These are phyloP conservation scores for Saccharomycopsis schoenii DNA, from an alignment of 805 yeast species.

Conservation along the genomic window DNA sequence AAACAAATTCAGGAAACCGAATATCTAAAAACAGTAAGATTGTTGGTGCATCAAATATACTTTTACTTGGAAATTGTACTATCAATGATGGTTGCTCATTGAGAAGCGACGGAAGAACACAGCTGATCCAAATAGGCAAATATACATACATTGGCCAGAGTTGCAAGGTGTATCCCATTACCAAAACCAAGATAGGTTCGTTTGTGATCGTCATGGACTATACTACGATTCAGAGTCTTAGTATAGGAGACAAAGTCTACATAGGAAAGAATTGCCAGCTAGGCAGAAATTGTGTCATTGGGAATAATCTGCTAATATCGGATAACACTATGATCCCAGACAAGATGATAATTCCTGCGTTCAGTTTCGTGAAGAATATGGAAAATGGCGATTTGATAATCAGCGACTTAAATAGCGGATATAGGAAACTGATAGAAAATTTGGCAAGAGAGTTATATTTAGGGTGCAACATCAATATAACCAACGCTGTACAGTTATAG, in stretches of 20 bases:
- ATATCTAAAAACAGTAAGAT: slow-evolving; percentile 32
- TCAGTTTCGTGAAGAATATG: slow-evolving; percentile 28
- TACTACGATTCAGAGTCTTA: slow-evolving; percentile 27
- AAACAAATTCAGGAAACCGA: slow-evolving; percentile 37
- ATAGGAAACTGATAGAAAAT: slow-evolving; percentile 16
- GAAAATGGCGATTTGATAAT: slow-evolving; percentile 10
- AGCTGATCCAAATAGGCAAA: slow-evolving; percentile 24
- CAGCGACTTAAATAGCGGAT: slow-evolving; percentile 20
- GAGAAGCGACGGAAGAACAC: slow-evolving; percentile 34
- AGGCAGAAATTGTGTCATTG: slow-evolving; percentile 29
- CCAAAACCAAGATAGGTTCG: slow-evolving; percentile 33
- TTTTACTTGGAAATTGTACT: slow-evolving; percentile 30
- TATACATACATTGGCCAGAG: neutral
- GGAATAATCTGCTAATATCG: slow-evolving; percentile 40
- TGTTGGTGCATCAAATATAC: slow-evolving; percentile 30
- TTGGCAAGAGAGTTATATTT: slow-evolving; percentile 18
- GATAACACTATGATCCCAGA: slow-evolving; percentile 32
- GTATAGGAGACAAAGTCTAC: slow-evolving; percentile 37
- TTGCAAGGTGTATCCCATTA: slow-evolving; percentile 13
- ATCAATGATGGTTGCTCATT: slow-evolving; percentile 13
- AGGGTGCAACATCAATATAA: neutral
- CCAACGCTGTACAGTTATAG: neutral
- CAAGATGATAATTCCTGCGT: slow-evolving; percentile 38
- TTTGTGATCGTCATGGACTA: slow-evolving; percentile 31
- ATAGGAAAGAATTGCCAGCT: slow-evolving; percentile 34